These are phyloP conservation scores for Globisporangium nagaii DNA, from an alignment of 352 stramenopile genomes.

Conservation along the genomic window DNA sequence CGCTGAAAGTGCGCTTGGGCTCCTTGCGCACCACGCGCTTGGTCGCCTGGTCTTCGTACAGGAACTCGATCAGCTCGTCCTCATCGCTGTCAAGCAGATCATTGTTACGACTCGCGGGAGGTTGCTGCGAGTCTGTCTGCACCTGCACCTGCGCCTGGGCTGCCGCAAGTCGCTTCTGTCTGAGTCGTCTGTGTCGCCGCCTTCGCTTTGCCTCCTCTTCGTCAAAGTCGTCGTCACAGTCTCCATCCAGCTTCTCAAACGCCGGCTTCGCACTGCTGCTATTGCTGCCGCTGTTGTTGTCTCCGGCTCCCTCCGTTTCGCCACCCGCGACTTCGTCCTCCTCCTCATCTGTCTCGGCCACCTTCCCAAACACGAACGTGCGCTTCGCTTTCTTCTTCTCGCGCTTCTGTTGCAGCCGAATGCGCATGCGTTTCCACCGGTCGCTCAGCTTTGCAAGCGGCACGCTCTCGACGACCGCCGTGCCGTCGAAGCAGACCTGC, in stretches of 20 bases:
- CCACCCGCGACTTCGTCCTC: not conserved
- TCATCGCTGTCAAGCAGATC: constrained; percentile 2
- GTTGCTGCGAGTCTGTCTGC: not conserved
- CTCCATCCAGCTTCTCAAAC: constrained; percentile 26
- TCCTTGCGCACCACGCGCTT: constrained; percentile 30
- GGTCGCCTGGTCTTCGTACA: constrained; percentile 57
- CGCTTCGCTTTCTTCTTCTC: constrained; percentile 27
- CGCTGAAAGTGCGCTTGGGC: constrained; percentile 19
- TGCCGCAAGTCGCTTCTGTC: not conserved
- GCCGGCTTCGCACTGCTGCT: constrained; percentile 15
- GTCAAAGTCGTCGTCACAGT: constrained; percentile 27
- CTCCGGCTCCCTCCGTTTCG: too few species aligned
- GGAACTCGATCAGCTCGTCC: constrained; percentile 23
- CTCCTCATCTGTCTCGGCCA: not conserved
- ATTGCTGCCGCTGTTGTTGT: not conserved
- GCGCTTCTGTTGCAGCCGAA: constrained; percentile 26
- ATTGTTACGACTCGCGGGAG: not conserved
- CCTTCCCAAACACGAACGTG: constrained; percentile 42
- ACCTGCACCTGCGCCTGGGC: not conserved
- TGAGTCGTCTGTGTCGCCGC: constrained; percentile 6
- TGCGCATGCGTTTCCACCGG: constrained; percentile 55
- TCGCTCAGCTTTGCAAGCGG: constrained; percentile 52
- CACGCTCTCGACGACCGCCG: constrained; percentile 36
- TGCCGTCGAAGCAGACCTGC: constrained; percentile 55
- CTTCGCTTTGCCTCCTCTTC: constrained; percentile 20